Base-by-base conservation (phyloP, 371 early-diverging fungal species). In the Apophysomyces sp. region DNA sequence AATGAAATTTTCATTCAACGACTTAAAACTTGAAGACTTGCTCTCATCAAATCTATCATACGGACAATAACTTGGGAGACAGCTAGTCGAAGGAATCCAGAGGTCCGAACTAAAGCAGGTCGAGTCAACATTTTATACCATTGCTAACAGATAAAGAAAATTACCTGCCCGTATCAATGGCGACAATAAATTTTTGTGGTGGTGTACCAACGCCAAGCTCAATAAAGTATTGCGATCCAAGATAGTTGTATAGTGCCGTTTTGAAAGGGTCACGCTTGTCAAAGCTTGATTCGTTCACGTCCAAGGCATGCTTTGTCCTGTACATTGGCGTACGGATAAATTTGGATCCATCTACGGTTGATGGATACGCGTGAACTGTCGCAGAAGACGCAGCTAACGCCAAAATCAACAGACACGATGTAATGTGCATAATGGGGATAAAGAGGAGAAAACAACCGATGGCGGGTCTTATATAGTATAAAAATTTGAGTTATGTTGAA, bases 41-140 rank as follows among this genome's bases (percentile, higher is more conserved):
- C 52, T 21, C 24, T 53, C 12, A 37, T 70, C 62, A 40, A 78
- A 81, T 4, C 61, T 41, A 9, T 39, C 40, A 39, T 72, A 72
- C 2, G 77, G 75, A 65, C 80, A 80, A 24, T 63, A 53, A 6
- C 55, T 64, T 13, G 60, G 40, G 8, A 77, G 68, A 59, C 80
- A 79, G 21, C 53, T 36, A 1, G 65, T 63, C 2, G 71, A 74
- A 15, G 80, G 80, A n/a, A 80, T 61, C 77, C 80, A 80, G 13
- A 77, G 57, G 60, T 80, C 80, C 31, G 75, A 72, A 66, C 80
- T 79, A 57, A 18, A 36, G 27, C 0, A 21, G 4, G 1, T n/a
- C 9, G 6, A 21, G 49, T 9, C 21, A 9, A 18, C 21, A 26
- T 18, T 21, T 1, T 16, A 4, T 21, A 21, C 21, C 24, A 1